These are phyloP conservation scores for Tanacetum coccineum DNA, from an alignment of 129 eudicot species.

Conservation along the genomic window DNA sequence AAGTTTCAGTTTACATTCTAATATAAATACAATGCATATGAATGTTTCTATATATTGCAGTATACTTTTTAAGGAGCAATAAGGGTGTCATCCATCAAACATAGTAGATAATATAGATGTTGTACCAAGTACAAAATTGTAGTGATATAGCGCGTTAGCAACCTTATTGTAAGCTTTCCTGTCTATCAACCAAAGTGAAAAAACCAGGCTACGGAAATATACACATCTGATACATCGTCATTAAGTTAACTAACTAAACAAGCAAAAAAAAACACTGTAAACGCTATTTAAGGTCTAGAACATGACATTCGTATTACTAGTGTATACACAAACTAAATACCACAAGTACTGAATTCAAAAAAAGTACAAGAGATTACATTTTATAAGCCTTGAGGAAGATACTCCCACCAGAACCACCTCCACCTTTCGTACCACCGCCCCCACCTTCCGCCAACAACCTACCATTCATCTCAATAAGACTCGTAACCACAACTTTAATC, in stretches of 20 bases:
- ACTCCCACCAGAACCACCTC: slow-evolving; percentile 99
- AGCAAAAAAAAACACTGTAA: not conserved
- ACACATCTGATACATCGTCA: slow-evolving; percentile 9
- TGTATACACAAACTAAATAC: not conserved
- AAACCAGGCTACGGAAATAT: not conserved
- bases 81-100: slow-evolving; percentile 8
- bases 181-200: slow-evolving; percentile 7
- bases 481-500: slow-evolving; percentile 39
- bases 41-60: slow-evolving; percentile 5
- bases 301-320: not conserved
- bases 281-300: slow-evolving; percentile 8
- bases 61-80: not conserved
- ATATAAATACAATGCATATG: not conserved
- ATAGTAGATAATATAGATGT: not conserved
- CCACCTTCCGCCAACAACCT: slow-evolving; percentile 89
- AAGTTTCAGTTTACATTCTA: not conserved
- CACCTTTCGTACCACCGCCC: slow-evolving; percentile 70
- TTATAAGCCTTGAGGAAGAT: slow-evolving; percentile 67
- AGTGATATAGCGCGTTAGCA: slow-evolving; percentile 4
- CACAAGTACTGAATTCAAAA: not conserved
- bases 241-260: slow-evolving; percentile 13
- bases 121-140: slow-evolving; percentile 6
- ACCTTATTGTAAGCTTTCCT: not conserved
- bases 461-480: slow-evolving; percentile 61
- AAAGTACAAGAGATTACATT: slow-evolving; percentile 52